Evolutionary conservation across 1,284 basidiomycete species (phyloP).

Genomic region (Irpex sp.): DNA sequence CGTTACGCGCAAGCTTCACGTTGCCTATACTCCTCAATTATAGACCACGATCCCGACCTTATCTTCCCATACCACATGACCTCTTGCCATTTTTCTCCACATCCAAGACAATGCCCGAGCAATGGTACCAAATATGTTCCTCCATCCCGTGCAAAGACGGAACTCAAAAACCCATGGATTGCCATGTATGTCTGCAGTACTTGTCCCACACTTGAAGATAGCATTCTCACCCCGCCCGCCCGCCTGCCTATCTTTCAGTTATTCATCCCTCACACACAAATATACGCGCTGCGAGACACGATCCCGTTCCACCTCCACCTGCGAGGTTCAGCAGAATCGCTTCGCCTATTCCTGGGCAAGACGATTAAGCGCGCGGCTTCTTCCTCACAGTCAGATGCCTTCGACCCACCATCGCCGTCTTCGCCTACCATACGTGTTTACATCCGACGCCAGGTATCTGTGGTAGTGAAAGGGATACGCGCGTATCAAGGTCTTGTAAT

Average conservation of each 20-base stretch:
- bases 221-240: not conserved
- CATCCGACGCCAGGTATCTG: constrained; percentile 37
- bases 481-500: constrained; percentile 32
- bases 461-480: constrained; percentile 28
- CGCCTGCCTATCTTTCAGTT: constrained; percentile 28
- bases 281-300: constrained; percentile 46
- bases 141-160: constrained; percentile 34
- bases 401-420: not conserved
- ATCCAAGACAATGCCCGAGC: constrained; percentile 55
- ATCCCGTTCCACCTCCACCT: constrained; percentile 67
- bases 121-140: constrained; percentile 54
- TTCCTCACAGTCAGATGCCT: not conserved
- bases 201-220: not conserved
- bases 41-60: constrained; percentile 49
- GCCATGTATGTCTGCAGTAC: constrained; percentile 36
- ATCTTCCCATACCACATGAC: constrained; percentile 34
- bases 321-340: constrained; percentile 36
- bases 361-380: not conserved
- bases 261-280: constrained; percentile 48
- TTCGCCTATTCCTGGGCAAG: constrained; percentile 36
- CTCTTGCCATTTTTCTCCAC: constrained; percentile 39
- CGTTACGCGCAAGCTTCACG: constrained; percentile 21
- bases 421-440: constrained; percentile 31
- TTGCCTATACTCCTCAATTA: constrained; percentile 36
- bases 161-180: constrained; percentile 28